Base-by-base conservation (phyloP, 2,329 filamentous ascomycete species). In the Periglandula ipomoeae region DNA sequence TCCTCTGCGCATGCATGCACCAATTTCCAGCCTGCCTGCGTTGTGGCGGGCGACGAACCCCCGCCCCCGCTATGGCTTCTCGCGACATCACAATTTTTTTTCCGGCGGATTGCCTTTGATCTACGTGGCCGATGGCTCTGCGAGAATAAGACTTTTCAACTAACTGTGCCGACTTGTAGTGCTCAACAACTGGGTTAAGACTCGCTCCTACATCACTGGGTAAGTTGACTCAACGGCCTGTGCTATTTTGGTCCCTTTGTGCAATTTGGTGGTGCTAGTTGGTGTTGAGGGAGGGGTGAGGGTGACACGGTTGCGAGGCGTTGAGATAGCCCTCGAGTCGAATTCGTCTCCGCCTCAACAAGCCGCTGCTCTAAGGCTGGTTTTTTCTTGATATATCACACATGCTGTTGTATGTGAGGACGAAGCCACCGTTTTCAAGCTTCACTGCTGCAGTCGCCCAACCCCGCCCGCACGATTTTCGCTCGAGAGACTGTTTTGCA, bases 171-270 rank as follows among this genome's bases (percentile, higher is more conserved):
- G 39, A 26, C 24, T 24, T 48, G 40, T 60, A 82, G 78, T 82
- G 58, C 76, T 86, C 57, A 81, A 87, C 74, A 76, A 71, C 72
- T 86, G 79, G 79, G 72, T 84, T 61, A 74, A 74, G 65, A 85
- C 82, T 62, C 80, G 83, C 64, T 86, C 81, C 71, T 90, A 90
- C 74, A 81, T 90, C 62, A 72, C 82, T 72, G 86, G 86, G 85
- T 89, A 83, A 67, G 85, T 49, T 27, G 10, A 20, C n/a, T 5
- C 5, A 8, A 20, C 37, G 10, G 3, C 20, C 17, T n/a, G 22
- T 20, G 17, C 37, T 19, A 20, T 39, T 40, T 30, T 37, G 30
- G 40, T 37, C 17, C 11, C n/a, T 30, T 24, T 20, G 17, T 13
- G 19, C 42, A 23, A 34, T 15, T 35, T 24, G 5, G 22, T 23